Base-by-base conservation (phyloP, 2,329 filamentous ascomycete genomes). In the Colletotrichum echinochloae region DNA sequence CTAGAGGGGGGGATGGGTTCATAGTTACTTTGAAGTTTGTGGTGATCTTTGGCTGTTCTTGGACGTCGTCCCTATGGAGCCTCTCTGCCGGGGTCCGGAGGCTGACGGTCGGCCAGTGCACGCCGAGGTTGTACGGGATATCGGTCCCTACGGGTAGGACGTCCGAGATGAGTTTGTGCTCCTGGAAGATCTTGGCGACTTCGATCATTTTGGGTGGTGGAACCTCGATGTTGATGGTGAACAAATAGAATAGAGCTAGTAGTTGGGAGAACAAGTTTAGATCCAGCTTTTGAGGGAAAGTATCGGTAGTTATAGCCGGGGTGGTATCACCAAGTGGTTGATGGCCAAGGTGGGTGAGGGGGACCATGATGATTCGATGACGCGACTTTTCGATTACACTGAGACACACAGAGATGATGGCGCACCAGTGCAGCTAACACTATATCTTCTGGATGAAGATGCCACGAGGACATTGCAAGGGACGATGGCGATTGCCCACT, bases 21-120 rank as follows among this genome's bases (percentile, higher is more conserved):
- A 4, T 2, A 44, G 41, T 23, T 49, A 61, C 59, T 9, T 61
- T 61, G 30, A 46, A 61, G n/a, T 61, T 61, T 3, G 59, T 61
- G 3, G 44, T 61, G 12, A 61, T 5, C 37, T 26, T 61, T 5
- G 59, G 59, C 59, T 61, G 18, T 6, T 51, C 59, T 20, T 61
- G 59, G 14, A 61, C 41, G 20, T 49, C 20, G n/a, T 61, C 59
- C 28, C 59, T 48, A 8, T 61, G 59, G 18, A 61, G 44, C 44
- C 59, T 61, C 41, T 61, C 59, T 5, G 41, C 59, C 28, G 59
- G 59, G 33, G 30, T 30, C n/a, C 57, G 35, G 28, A 61, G 59
- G 30, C 16, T 49, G 18, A 61, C 59, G 26, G 44, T 26, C 12
- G 59, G 59, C 59, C 59, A 61, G 44, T 61, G 59, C 16, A 61